Evolutionary conservation across 495 filamentous ascomycete genomes (phyloP).

Genomic region (Podospora conica): DNA sequence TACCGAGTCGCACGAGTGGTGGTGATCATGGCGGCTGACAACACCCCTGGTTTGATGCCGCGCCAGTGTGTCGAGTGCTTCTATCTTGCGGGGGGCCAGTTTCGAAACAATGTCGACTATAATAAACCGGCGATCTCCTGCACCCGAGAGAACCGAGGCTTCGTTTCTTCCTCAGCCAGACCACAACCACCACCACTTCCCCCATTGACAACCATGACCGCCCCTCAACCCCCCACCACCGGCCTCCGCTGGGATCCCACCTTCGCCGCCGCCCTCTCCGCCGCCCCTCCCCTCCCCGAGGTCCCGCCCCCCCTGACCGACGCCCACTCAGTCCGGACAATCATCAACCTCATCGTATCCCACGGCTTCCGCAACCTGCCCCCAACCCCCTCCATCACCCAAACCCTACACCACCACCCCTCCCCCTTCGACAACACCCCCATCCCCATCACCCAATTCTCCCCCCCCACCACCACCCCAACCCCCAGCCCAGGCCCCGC

Average conservation of each 20-base stretch:
- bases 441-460: slow-evolving; percentile 20
- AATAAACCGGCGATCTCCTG: not conserved
- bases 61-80: not conserved
- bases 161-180: not conserved
- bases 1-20: too few relatives aligned
- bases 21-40: too few relatives aligned
- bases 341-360: not conserved
- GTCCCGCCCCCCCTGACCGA: not conserved
- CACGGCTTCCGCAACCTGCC: not conserved
- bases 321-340: not conserved
- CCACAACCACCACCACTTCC: not conserved
- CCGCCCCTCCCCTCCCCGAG: not conserved
- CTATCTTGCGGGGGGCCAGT: not conserved
- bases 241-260: not conserved
- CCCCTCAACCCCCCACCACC: too few relatives aligned
- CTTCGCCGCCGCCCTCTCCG: not conserved
- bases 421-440: not conserved
- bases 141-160: not conserved
- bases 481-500: slow-evolving; percentile 15
- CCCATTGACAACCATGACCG: not conserved
- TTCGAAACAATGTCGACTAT: not conserved
- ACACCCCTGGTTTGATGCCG: too few relatives aligned
- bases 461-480: slow-evolving; percentile 1
- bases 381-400: not conserved
- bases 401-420: not conserved